Base-by-base conservation (phyloP, 2,329 filamentous ascomycete genomes). In the Alternaria solani region DNA sequence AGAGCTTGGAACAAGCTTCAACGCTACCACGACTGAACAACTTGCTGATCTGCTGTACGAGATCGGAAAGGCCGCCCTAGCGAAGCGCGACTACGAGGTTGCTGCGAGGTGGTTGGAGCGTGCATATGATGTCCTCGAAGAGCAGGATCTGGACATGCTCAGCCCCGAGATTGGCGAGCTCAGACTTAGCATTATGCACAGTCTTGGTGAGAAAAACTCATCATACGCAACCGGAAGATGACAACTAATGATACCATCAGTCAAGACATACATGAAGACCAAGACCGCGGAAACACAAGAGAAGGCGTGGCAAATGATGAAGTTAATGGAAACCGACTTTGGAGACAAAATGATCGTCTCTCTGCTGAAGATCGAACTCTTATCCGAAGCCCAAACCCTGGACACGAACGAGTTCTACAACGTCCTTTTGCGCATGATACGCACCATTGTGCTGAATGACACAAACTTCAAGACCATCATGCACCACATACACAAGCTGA, bases 91-190 rank as follows among this genome's bases (percentile, higher is more conserved):
- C 52, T 84, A 83, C 63, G 69, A 79, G 1, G 73, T 84, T 44
- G 90, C 92, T 0, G 74, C 84, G 2, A 88, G 85, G 69, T 98
- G 94, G 95, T 80, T 96, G 0, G 84, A 89, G 56, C 85, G 91
- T 64, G 88, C 91, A 3, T 83, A 87, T 49, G 80, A 87, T 11
- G 70, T 88, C 28, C 81, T 94, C 26, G 83, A 85, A 51, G 69
- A 72, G 20, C 86, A 87, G 55, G 82, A 86, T 8, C 69, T 87
- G 0, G 85, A 88, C 23, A 77, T 80, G 18, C 77, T 90, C 4
- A 88, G 88, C 28, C 79, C 82, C 7, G 85, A 89, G 64, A 86
- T 86, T 1, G 77, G 85, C 25, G 88, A 94, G 55, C 82, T 94
- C 32, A 85, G 87, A 34, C 79, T 91, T 11, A 84, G 87, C 20